These are phyloP conservation scores for Amphichorda felina DNA, from an alignment of 2,329 filamentous ascomycete species.

Conservation along the genomic window DNA sequence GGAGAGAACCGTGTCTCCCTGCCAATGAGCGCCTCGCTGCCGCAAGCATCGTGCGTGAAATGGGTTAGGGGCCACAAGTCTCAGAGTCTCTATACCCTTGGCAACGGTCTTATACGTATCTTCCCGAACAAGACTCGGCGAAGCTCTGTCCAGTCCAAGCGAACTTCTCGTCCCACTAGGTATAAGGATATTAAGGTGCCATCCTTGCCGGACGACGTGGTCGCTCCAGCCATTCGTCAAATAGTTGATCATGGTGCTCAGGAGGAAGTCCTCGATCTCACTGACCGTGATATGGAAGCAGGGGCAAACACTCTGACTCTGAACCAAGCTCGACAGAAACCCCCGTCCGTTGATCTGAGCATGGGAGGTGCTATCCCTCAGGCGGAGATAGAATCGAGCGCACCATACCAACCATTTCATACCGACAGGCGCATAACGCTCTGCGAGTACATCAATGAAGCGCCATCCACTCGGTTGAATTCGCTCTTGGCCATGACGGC, in stretches of 20 bases:
- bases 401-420: constrained; percentile 92
- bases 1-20: constrained; percentile 65
- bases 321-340: constrained; percentile 24
- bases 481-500: constrained; percentile 26
- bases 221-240: constrained; percentile 43
- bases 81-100: constrained; percentile 52
- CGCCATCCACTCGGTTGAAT: constrained; percentile 17
- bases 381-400: constrained; percentile 90
- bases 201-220: constrained; percentile 44
- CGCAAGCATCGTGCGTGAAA: constrained; percentile 47
- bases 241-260: constrained; percentile 37
- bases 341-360: constrained; percentile 23
- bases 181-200: constrained; percentile 58
- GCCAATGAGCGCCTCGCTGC: constrained; percentile 40
- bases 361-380: constrained; percentile 56
- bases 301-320: constrained; percentile 43
- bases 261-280: constrained; percentile 42
- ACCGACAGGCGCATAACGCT: constrained; percentile 78
- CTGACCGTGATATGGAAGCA: constrained; percentile 38
- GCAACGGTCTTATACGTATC: constrained; percentile 53
- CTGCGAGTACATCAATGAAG: constrained; percentile 43
- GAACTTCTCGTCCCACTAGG: constrained; percentile 41
- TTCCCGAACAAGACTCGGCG: constrained; percentile 49
- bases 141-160: constrained; percentile 39
- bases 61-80: constrained; percentile 54